These are phyloP conservation scores for Colletotrichum euphorbiae DNA, from an alignment of 2,329 filamentous ascomycete genomes.

Conservation along the genomic window DNA sequence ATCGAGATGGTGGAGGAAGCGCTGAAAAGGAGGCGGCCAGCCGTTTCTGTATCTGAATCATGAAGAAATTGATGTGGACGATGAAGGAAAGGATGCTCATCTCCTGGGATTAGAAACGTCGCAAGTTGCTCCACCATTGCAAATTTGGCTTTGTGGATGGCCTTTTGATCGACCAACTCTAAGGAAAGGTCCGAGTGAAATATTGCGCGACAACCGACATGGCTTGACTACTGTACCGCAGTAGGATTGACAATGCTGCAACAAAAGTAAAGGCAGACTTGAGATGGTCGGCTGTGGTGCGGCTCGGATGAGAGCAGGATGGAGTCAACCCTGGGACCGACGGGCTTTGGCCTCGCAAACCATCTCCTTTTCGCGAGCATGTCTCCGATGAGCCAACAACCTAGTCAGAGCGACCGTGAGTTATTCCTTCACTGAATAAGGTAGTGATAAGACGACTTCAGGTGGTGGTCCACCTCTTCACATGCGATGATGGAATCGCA, in stretches of 20 bases:
- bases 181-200: conserved; percentile 21
- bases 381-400: not conserved
- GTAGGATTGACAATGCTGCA: not conserved
- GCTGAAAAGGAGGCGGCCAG: not conserved
- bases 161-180: conserved; percentile 25
- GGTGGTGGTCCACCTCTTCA: not conserved
- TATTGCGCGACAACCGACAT: not conserved
- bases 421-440: conserved; percentile 3
- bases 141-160: conserved; percentile 7
- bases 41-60: conserved; percentile 12
- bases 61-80: not conserved
- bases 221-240: not conserved
- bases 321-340: conserved; percentile 22
- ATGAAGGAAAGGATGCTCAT: conserved; percentile 11
- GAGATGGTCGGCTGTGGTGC: conserved; percentile 12
- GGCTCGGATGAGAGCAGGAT: conserved; percentile 32
- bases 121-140: conserved; percentile 10
- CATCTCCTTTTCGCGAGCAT: not conserved
- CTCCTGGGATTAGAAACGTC: conserved; percentile 23
- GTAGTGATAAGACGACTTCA: conserved; percentile 2
- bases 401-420: not conserved
- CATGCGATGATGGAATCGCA: not conserved
- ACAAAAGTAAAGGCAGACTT: not conserved
- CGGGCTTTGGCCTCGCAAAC: not conserved
- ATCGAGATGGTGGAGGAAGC: not conserved